Base-by-base conservation (phyloP, 208 protist genomes). In the Trypanosoma conorhini region DNA sequence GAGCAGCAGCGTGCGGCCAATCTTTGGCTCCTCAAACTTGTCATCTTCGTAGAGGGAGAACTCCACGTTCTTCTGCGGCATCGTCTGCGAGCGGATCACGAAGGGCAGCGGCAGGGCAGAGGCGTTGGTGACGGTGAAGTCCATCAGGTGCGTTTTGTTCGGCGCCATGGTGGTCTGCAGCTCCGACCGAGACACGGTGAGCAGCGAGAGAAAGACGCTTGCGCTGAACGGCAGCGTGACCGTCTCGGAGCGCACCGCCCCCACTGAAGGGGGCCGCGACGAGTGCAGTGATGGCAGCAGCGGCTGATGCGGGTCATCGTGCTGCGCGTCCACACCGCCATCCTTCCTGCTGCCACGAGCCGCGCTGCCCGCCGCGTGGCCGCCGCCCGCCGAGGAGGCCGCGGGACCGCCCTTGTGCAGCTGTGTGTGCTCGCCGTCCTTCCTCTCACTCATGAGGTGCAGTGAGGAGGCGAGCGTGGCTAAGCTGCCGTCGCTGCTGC, bases 21-120 rank as follows among this genome's bases (percentile, higher is more conserved):
- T 67, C 62, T 90, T 90, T 31, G 91, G 85, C 31, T 87, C 81
- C 33, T 93, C 88, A 69, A 96, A 86, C 24, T 83, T 80, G 50
- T 94, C 86, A 30, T 83, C 72, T 55, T 90, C 87, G 67, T 92
- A 96, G 0, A 96, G 48, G 33, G 75, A 81, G 5, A 96, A 59
- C 26, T 91, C 82, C 3, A 94, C 42, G 26, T 81, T 84, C 52
- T 86, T 86, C 17, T 83, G 59, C 3, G 80, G 77, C 63, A 92
- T 85, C 3, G 76, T 75, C 62, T 89, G 88, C 48, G 78, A 80
- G 24, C 91, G 79, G 67, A 96, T 89, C 15, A 93, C 82, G 81
- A 96, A 93, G 7, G 78, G 70, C 21, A 92, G 73, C 19, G 87
- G 85, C 30, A 83, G 65, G 26, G 78, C 79, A 0, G 87, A 93